Conservation (phyloP, 139 green algal genomes). For the Desmodesmus armatus region DNA sequence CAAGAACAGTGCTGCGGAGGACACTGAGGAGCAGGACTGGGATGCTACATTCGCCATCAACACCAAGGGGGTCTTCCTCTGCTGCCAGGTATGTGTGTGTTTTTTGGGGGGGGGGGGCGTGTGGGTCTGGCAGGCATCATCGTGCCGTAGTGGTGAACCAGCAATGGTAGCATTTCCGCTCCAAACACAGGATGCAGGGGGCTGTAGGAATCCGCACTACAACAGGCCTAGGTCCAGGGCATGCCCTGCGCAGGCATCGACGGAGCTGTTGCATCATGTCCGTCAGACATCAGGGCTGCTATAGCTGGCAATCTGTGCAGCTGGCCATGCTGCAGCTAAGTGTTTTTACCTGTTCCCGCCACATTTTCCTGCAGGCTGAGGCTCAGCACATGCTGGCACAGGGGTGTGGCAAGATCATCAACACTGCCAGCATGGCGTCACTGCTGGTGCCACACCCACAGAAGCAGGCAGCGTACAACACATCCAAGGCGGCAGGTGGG, state of each 20-base stretch:
- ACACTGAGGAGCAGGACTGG: conserved; percentile 59
- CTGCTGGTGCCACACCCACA: conserved; percentile 68
- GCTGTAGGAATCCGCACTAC: too few species aligned
- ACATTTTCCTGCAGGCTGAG: conserved; percentile 47
- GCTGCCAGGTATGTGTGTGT: conserved; percentile 47
- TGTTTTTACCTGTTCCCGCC: not conserved
- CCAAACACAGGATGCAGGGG: too few species aligned
- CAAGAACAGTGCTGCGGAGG: conserved; percentile 58
- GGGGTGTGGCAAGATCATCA: conserved; percentile 62
- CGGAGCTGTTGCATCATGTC: too few species aligned
- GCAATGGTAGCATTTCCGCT: not conserved
- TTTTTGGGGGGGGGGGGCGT: too few species aligned
- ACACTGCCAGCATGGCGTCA: conserved; percentile 66
- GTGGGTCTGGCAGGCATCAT: too few species aligned
- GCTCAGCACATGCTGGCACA: conserved; percentile 56
- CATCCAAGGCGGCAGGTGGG: conserved; percentile 61
- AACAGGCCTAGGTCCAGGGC: too few species aligned
- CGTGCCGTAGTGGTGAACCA: not conserved
- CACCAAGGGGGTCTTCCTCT: conserved; percentile 64
- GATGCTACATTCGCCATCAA: conserved; percentile 64
- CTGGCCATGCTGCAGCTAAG: conserved; percentile 1
- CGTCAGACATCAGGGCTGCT: not conserved
- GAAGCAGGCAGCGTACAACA: conserved; percentile 69
- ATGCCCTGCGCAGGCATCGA: too few species aligned
- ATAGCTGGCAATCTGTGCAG: too few species aligned